These are phyloP conservation scores for Colletotrichum paranaense DNA, from an alignment of 2,329 filamentous ascomycete genomes.

Conservation along the genomic window DNA sequence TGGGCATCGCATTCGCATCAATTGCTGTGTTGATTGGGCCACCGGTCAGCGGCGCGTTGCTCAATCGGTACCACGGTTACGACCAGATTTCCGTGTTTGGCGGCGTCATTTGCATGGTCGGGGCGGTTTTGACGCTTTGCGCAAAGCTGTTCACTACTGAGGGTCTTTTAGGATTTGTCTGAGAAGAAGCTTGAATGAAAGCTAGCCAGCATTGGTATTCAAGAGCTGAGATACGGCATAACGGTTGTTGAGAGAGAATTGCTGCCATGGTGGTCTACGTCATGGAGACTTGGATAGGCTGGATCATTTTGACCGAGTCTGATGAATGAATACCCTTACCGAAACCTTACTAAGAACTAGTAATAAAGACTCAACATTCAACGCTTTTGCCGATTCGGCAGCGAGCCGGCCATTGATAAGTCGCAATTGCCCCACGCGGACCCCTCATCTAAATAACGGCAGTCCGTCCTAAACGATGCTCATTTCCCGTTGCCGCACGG, in stretches of 20 bases:
- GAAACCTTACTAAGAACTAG: no score
- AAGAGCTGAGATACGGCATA: background rate
- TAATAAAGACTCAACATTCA: background rate
- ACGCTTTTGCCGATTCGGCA: conserved; percentile 7
- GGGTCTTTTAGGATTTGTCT: conserved; percentile 46
- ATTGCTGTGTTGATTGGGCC: conserved; percentile 56
- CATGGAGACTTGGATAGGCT: no score
- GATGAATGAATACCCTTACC: background rate
- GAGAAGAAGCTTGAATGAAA: background rate
- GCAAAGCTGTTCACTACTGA: conserved; percentile 41
- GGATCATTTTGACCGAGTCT: background rate
- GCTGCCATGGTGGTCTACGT: no score
- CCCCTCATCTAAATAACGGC: background rate
- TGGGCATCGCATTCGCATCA: conserved; percentile 50
- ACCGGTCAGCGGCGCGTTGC: conserved; percentile 57
- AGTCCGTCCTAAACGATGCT: conserved; percentile 14
- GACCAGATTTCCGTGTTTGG: conserved; percentile 43
- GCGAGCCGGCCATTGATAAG: background rate
- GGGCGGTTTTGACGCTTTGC: conserved; percentile 24
- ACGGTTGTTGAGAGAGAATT: background rate
- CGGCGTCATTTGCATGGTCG: conserved; percentile 22
- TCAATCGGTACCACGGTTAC: conserved; percentile 51
- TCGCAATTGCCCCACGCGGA: conserved; percentile 21
- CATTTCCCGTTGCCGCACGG: conserved; percentile 10
- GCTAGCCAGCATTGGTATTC: background rate